phyloP scores from a whole-genome alignment of 306 rosid genomes.

The Arachis hypogaea region DNA sequence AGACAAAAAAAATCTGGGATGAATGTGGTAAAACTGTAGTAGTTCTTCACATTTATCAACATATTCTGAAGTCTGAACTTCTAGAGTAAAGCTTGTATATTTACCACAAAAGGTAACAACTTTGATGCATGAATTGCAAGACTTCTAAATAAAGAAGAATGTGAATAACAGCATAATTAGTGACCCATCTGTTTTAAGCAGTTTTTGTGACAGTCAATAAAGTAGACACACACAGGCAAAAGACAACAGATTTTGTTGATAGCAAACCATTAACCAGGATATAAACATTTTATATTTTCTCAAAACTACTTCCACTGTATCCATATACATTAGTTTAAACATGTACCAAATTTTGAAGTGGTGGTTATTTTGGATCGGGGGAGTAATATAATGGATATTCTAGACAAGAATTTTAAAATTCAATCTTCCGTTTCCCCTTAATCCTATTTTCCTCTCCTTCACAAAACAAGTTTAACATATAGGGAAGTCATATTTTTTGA shows the following conservation, averaged over 20 bases:
- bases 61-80: conserved; percentile 6
- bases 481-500: conserved; percentile 9
- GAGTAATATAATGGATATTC: conserved; percentile 2
- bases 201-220: too few relatives aligned
- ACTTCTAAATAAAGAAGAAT: background rate
- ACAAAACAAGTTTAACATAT: conserved; percentile 10
- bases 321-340: too few relatives aligned
- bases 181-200: background rate
- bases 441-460: background rate
- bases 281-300: conserved; percentile 13
- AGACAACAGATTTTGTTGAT: background rate
- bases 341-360: too few relatives aligned
- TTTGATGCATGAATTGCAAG: conserved; percentile 1
- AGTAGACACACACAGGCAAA: background rate
- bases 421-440: conserved; percentile 11
- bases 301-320: background rate
- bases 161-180: background rate
- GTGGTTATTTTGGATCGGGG: too few relatives aligned
- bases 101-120: background rate
- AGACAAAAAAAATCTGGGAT: background rate
- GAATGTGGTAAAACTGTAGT: conserved; percentile 5
- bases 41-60: background rate
- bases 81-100: conserved; percentile 8
- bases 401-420: conserved; percentile 15
- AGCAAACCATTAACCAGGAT: background rate